phyloP scores from a whole-genome alignment of 768 basidiomycete genomes.

The Termitomyces sp. region DNA sequence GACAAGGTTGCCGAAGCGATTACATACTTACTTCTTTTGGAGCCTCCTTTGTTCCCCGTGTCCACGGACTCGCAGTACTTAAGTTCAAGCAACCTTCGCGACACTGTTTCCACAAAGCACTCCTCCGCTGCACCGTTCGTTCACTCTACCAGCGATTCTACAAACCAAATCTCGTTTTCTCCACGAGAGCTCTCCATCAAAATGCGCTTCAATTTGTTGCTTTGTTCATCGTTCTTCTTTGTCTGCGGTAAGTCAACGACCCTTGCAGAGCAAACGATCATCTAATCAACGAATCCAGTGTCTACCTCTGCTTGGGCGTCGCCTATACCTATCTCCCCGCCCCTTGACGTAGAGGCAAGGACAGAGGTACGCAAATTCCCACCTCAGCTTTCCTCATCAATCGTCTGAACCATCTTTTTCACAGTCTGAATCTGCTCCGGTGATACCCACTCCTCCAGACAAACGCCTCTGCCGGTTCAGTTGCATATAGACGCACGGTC shows the following conservation, averaged over 20 bases:
- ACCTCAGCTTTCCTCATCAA: background rate
- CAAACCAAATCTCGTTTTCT: background rate
- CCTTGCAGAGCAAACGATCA: background rate
- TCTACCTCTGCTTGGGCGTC: constrained; percentile 6
- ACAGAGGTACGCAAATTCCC: background rate
- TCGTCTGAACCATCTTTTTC: background rate
- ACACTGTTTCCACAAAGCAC: background rate
- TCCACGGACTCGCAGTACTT: background rate
- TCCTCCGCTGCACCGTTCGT: background rate
- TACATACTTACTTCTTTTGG: constrained; percentile 9
- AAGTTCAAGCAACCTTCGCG: background rate
- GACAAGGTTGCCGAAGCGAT: constrained; percentile 2
- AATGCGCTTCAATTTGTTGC: constrained; percentile 7
- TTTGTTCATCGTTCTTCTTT: constrained; percentile 7
- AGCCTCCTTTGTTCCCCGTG: background rate
- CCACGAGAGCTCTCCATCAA: background rate
- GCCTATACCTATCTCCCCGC: constrained; percentile 12
- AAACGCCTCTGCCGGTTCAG: constrained; percentile 9
- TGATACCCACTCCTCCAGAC: background rate
- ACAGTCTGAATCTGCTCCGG: background rate
- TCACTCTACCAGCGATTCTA: background rate
- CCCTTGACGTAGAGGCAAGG: constrained; percentile 15
- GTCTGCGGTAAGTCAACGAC: constrained; percentile 12
- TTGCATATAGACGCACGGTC: constrained; percentile 4
- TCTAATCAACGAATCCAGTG: constrained; percentile 6